A percentile compares a stretch with the other conserved stretches of the same genome.
These are phyloP conservation scores for Syzygium malaccense DNA, from an alignment of 441 rosid genomes.

Conservation along the genomic window DNA sequence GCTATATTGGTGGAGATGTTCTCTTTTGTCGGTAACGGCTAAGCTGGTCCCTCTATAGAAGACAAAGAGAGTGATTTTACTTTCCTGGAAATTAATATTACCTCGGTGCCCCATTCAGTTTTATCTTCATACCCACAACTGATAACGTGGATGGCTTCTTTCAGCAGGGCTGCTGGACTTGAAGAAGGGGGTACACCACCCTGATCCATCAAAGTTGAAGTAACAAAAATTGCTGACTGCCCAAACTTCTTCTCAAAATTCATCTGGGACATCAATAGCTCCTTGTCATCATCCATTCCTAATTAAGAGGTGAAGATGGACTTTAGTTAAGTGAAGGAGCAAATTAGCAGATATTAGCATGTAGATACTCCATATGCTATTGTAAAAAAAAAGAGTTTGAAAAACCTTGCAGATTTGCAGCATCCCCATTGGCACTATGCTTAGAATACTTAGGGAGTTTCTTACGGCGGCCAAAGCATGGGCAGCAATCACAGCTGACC, in stretches of 20 bases:
- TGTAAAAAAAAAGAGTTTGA: background rate
- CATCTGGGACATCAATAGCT: background rate
- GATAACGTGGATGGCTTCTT: slow-evolving; percentile 8
- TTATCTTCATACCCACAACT: slow-evolving; percentile 14
- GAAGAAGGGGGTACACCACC: background rate
- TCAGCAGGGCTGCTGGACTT: slow-evolving; percentile 11
- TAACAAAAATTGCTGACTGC: slow-evolving; percentile 3
- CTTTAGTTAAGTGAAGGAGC: background rate
- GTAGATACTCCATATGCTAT: background rate
- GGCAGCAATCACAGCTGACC: slow-evolving; percentile 93
- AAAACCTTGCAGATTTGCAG: slow-evolving; percentile 50
- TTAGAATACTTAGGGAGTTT: slow-evolving; percentile 35
- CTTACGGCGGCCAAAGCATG: slow-evolving; percentile 82
- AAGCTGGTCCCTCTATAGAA: background rate
- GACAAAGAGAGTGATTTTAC: background rate
- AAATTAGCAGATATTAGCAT: background rate
- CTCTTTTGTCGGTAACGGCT: background rate
- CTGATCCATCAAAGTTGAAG: background rate
- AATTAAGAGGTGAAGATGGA: background rate
- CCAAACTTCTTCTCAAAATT: slow-evolving; percentile 6
- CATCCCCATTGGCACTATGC: slow-evolving; percentile 37
- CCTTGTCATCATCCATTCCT: background rate
- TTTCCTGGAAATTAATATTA: background rate
- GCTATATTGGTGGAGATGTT: background rate
- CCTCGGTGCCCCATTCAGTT: slow-evolving; percentile 10